Conservation (phyloP, 208 protist species). For the Trichomonas vaginalis region DNA sequence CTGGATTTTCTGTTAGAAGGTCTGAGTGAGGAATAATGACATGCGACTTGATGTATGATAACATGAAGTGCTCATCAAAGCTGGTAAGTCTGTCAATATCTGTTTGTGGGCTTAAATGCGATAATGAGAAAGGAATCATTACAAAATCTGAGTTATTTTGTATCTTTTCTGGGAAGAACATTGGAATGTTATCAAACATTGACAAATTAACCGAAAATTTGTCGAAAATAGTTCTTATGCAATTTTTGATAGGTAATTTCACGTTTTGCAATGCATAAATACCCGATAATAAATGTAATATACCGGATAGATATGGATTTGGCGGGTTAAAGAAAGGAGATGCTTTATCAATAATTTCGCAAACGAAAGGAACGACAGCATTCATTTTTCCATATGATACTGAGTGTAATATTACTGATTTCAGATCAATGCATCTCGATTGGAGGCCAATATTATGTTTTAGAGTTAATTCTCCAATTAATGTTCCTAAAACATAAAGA, state of each 20-base stretch:
- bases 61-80: background rate
- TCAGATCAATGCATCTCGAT: background rate
- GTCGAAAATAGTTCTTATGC: background rate
- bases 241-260: background rate
- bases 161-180: background rate
- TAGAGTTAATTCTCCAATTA: background rate
- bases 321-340: background rate
- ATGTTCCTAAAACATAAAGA: background rate
- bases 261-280: background rate
- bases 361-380: background rate
- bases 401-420: background rate
- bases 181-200: background rate
- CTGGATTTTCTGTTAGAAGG: background rate
- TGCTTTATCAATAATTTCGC: background rate
- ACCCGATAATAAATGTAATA: background rate
- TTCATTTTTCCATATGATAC: background rate
- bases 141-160: background rate
- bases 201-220: background rate
- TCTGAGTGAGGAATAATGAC: background rate
- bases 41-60: background rate
- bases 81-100: background rate
- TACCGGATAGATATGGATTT: background rate
- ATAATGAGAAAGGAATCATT: background rate
- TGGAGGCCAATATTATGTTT: background rate
- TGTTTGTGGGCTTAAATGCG: background rate